Base-by-base conservation (phyloP, 2,329 filamentous ascomycete species). In the Aspergillus sp. region DNA sequence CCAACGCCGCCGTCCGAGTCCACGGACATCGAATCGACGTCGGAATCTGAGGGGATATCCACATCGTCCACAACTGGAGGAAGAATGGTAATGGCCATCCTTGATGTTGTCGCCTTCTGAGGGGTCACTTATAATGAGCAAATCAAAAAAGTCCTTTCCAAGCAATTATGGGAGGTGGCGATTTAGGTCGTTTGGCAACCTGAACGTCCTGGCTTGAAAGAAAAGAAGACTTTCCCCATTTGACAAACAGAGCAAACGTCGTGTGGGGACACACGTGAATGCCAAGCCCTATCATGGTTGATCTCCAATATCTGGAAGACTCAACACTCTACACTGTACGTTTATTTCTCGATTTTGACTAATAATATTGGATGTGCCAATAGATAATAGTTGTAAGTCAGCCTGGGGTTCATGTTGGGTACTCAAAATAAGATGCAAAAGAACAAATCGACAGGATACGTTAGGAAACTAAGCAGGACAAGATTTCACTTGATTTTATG, bases 31-130 rank as follows among this genome's bases (percentile, higher is more conserved):
- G 80, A 77, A 50, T 84, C 81, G 58, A 75, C 73, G 45, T 85
- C 82, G 50, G 79, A 77, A 29, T 74, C 68, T 45, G 73, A 62
- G 31, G 69, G 65, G 32, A 73, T 65, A 58, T 70, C 65, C 36
- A 71, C 64, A 31, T 73, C 66, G 56, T 76, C 71, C 52, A 70
- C 69, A 39, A 78, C 73, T 9, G 85, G 85, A 6, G 84, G 78
- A 32, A 85, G 77, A 64, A 87, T 87, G 6, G 83, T 83, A 63
- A 87, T 84, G 18, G 83, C 81, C 85, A 87, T 87, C 50, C 14
- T 63, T 14, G 47, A 32, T 51, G 24, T 36, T 6, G 18, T 24
- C 18, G 12, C 45, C 7, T 20, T 24, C 18, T 18, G 18, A 9
- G 18, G 45, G 2, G n/a, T 16, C 36, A 42, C 16, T 42, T 26